A percentile compares a stretch with the other conserved stretches of the same genome.
Conservation (phyloP, 2,329 filamentous ascomycete genomes). For the Amylocarpus encephaloides region DNA sequence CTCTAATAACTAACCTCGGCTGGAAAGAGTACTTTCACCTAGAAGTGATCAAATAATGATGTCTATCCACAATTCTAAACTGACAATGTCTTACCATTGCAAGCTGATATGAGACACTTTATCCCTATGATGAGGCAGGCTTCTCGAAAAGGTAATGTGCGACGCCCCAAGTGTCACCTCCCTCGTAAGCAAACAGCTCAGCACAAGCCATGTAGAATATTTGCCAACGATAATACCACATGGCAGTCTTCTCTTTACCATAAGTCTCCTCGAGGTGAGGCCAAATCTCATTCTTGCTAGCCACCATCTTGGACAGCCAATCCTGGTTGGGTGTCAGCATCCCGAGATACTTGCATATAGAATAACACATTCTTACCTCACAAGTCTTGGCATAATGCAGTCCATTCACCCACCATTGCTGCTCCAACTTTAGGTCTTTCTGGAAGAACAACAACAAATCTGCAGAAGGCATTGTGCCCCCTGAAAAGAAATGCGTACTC, state of each 20-base stretch:
- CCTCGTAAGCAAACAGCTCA: constrained; percentile 60
- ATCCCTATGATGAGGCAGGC: constrained; percentile 17
- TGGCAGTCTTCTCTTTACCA: constrained; percentile 50
- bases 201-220: constrained; percentile 68
- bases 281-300: constrained; percentile 55
- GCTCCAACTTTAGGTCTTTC: constrained; percentile 49
- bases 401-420: constrained; percentile 67
- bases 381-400: constrained; percentile 64
- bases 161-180: constrained; percentile 63
- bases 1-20: too few species aligned
- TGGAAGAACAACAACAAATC: constrained; percentile 65
- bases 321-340: constrained; percentile 35
- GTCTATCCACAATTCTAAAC: too few species aligned
- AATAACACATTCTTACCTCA: constrained; percentile 40
- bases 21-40: too few species aligned
- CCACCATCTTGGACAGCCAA: constrained; percentile 56
- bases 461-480: constrained; percentile 64
- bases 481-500: constrained; percentile 67
- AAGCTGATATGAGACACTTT: not conserved
- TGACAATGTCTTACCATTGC: not conserved
- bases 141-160: constrained; percentile 63
- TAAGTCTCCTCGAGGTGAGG: constrained; percentile 59
- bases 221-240: constrained; percentile 66
- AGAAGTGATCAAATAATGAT: too few species aligned
- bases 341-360: not conserved